phyloP scores from a whole-genome alignment of 2,329 filamentous ascomycete species.

The Microdochium paspali region DNA sequence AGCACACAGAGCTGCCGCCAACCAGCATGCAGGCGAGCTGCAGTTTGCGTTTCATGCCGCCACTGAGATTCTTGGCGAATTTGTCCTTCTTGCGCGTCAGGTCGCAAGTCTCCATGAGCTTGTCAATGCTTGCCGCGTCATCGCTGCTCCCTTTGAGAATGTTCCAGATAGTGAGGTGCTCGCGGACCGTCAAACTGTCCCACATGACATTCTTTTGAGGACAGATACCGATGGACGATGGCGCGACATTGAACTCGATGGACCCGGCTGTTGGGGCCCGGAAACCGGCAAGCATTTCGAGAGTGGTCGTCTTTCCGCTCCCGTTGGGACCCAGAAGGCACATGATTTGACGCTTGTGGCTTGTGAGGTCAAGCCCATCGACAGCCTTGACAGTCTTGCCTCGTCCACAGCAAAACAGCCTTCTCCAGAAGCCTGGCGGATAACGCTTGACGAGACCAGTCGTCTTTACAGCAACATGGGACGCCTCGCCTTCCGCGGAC shows the following conservation, averaged over 20 bases:
- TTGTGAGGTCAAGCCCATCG: constrained; percentile 48
- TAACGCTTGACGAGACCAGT: constrained; percentile 22
- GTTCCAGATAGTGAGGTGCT: constrained; percentile 64
- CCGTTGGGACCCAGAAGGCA: constrained; percentile 62
- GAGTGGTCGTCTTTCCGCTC: constrained; percentile 60
- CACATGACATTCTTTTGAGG: constrained; percentile 72
- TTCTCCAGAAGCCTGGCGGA: constrained; percentile 15
- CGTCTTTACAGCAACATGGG: constrained; percentile 11
- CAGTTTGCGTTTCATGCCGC: constrained; percentile 68
- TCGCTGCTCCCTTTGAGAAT: constrained; percentile 48
- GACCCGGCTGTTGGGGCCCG: constrained; percentile 49
- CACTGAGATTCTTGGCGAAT: constrained; percentile 55
- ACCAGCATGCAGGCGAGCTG: constrained; percentile 74
- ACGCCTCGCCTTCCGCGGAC: constrained; percentile 7
- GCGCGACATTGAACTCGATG: constrained; percentile 45
- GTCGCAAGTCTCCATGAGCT: constrained; percentile 54
- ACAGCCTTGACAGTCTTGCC: constrained; percentile 38
- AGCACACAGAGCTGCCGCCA: constrained; percentile 62
- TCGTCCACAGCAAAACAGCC: constrained; percentile 18
- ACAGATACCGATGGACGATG: constrained; percentile 48
- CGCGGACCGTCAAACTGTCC: constrained; percentile 61
- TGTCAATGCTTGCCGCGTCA: constrained; percentile 33
- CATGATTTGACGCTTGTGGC: constrained; percentile 52
- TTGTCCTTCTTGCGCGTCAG: constrained; percentile 54
- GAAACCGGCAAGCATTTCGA: constrained; percentile 59